Evolutionary conservation across 108 stramenopile genomes (phyloP), one percentile per base, ranked within the genome.

Genomic region (Licmophora abbreviata): DNA sequence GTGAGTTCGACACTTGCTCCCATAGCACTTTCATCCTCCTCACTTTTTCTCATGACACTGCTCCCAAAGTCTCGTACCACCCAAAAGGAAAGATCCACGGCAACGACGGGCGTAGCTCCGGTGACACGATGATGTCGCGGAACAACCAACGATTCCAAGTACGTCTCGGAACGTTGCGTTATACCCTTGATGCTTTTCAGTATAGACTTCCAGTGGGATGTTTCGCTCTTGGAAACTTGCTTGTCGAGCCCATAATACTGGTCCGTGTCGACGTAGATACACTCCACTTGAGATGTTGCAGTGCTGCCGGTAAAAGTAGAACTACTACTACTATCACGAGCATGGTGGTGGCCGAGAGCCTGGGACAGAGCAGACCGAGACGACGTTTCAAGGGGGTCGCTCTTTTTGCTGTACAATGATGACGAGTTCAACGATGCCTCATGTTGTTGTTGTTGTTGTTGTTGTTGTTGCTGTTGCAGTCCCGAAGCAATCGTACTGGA

Each of bases 181-280:
- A 74, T 44, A 9, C 35, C 51, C 29, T 60, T 69, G 41, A 71
- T 61, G 3, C 50, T 60, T 56, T 74, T 73, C 41, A 64, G 27
- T 10, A 61, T 31, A 1, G 59, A 14, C 35, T 66, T 77, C 51
- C 56, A 70, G 9, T 69, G 46, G n/a, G 66, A 33, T 12, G 49
- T 64, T 4, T 77, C 75, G 10, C 23, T 42, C 36, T 66, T 63
- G 20, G 58, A 45, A n/a, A 63, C 52, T 37, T 45, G 37, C 10
- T 54, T 30, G 37, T 61, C 73, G 35, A 15, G 29, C 12, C 61
- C 65, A 61, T 58, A 89, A 54, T 73, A 89, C 51, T 82, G 80
- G 40, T 84, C 83, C 11, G 71, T 51, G 6, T 74, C 69, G 40
- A 89, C 69, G 44, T 71, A 83, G 8, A 84, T 74, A 44, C 83